Evolutionary conservation across 441 rosid species (phyloP), one percentile per base, ranked within the genome.

Genomic region (Viola pubescens): DNA sequence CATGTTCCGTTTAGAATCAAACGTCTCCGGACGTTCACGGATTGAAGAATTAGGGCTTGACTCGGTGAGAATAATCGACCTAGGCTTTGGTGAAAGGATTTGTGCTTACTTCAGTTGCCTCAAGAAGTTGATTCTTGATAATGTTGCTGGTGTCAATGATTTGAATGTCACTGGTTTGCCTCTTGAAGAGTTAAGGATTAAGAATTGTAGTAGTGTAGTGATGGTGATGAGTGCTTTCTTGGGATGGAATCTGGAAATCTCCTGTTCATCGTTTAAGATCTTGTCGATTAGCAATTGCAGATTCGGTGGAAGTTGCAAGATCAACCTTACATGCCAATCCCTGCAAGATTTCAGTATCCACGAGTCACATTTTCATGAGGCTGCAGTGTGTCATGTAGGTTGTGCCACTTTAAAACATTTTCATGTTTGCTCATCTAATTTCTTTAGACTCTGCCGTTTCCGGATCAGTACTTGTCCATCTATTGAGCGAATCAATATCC

Each of bases 121-220:
- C 46, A 62, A 44, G 62, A 51, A 48, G 55, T 52, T 68, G 10
- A 58, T 40, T 45, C 66, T 68, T 52, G 49, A 45, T 37, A 45
- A 52, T 0, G 54, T 68, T 52, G 8, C 0, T 4, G 43, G 53
- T 37, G 6, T 9, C 5, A 2, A 0, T 62, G 54, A 68, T 46
- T 7, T 68, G 14, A 6, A 4, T 6, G 19, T 68, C 8, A 13
- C 52, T 6, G 46, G 48, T 44, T 12, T 48, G 39, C 62, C 72
- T 47, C 56, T 62, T 4, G 67, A 54, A 49, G 61, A 60, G 40
- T 9, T 67, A 19, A 56, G 50, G 34, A 44, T 67, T 0, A 48
- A 41, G 2, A 9, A 11, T 10, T 60, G 57, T 13, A 8, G 9
- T 8, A 12, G 49, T 9, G 49, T 13, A 46, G 2, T 9, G n/a